phyloP scores from a whole-genome alignment of 768 basidiomycete genomes.

The Botryobasidium botryosum region DNA sequence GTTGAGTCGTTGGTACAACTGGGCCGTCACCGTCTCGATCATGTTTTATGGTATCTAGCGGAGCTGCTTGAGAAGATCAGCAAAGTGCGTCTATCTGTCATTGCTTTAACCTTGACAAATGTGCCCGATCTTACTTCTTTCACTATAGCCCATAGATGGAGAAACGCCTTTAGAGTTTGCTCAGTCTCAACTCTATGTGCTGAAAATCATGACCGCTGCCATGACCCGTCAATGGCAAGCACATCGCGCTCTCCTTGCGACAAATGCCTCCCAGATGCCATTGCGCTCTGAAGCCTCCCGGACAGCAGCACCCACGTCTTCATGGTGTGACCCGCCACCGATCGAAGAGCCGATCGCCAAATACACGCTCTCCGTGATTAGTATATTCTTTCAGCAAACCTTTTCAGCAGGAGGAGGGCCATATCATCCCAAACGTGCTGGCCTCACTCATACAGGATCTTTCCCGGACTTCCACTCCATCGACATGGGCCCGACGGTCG shows the following conservation, averaged over 20 bases:
- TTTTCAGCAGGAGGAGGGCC: too few species aligned
- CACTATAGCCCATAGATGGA: slow-evolving; percentile 7
- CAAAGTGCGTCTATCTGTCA: slow-evolving; percentile 32
- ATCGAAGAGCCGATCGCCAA: slow-evolving; percentile 69
- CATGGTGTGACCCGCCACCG: slow-evolving; percentile 48
- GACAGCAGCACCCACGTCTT: slow-evolving; percentile 18
- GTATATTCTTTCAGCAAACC: slow-evolving; percentile 64
- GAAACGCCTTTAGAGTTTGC: slow-evolving; percentile 47
- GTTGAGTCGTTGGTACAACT: slow-evolving; percentile 69
- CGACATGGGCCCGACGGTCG: slow-evolving; percentile 22
- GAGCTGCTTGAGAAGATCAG: slow-evolving; percentile 63
- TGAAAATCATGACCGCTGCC: slow-evolving; percentile 63
- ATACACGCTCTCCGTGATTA: slow-evolving; percentile 69
- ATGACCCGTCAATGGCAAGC: slow-evolving; percentile 63
- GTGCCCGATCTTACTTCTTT: neutral
- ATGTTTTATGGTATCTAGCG: slow-evolving; percentile 62
- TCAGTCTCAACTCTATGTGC: slow-evolving; percentile 72
- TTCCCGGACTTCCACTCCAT: slow-evolving; percentile 58
- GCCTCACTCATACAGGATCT: slow-evolving; percentile 42
- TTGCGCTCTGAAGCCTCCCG: slow-evolving; percentile 12
- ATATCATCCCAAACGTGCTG: slow-evolving; percentile 39
- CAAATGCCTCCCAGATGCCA: slow-evolving; percentile 28
- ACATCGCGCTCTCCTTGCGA: slow-evolving; percentile 16
- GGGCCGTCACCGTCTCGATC: slow-evolving; percentile 56
- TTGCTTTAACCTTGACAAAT: slow-evolving; percentile 5